Conservation (phyloP, 805 yeast genomes). For the Cyberlindnera bimundalis region DNA sequence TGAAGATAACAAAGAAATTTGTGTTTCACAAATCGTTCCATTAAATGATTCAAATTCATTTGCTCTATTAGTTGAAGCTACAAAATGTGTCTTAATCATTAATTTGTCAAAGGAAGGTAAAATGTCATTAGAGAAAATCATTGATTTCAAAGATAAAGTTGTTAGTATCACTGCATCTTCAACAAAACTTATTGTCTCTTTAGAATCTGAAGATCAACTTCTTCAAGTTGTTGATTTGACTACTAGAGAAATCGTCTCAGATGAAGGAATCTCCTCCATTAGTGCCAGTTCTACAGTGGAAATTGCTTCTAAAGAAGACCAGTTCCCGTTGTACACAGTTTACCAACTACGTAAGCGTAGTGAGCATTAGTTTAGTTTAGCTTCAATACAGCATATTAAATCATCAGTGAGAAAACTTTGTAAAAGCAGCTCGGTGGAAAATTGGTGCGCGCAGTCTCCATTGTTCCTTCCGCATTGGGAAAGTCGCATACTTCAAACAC, state of each 20-base stretch:
- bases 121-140: constrained; percentile 24
- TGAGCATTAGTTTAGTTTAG: no score
- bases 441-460: background rate
- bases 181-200: constrained; percentile 33
- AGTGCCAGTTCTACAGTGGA: constrained; percentile 20
- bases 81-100: constrained; percentile 38
- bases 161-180: constrained; percentile 32
- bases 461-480: constrained; percentile 3
- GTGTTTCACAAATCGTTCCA: constrained; percentile 45
- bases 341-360: constrained; percentile 59
- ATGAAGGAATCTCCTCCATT: constrained; percentile 24
- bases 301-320: constrained; percentile 22
- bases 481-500: background rate
- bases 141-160: constrained; percentile 31
- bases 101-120: constrained; percentile 24
- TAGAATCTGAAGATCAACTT: constrained; percentile 30
- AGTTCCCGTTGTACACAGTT: constrained; percentile 48
- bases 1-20: constrained; percentile 45
- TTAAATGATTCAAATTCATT: constrained; percentile 31
- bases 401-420: no score
- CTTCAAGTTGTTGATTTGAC: constrained; percentile 13
- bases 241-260: constrained; percentile 33
- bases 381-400: no score
- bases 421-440: no score
- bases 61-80: constrained; percentile 50